These are phyloP conservation scores for Trichoderma endophyticum DNA, from an alignment of 2,329 filamentous ascomycete genomes.

Conservation along the genomic window DNA sequence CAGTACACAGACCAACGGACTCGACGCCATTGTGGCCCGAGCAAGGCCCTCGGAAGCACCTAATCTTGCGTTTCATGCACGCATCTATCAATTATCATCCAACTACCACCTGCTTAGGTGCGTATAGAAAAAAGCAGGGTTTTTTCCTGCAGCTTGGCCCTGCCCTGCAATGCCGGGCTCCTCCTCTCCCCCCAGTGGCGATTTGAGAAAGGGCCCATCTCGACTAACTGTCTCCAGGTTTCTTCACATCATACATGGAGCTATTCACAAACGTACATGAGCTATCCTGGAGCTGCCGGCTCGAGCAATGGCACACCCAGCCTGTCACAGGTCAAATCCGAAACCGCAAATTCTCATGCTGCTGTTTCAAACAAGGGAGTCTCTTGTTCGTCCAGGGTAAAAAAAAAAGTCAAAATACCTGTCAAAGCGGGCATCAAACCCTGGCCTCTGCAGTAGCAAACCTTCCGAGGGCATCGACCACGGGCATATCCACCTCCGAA, in stretches of 20 bases:
- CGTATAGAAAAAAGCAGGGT: not conserved
- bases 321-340: not conserved
- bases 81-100: conserved; percentile 10
- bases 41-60: conserved; percentile 1
- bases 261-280: conserved; percentile 8
- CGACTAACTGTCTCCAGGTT: not conserved
- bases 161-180: not conserved
- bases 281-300: not conserved
- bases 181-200: not conserved
- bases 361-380: not conserved
- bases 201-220: not conserved
- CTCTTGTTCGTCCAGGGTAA: not conserved
- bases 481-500: not conserved
- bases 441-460: not conserved
- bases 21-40: not conserved
- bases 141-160: conserved; percentile 2
- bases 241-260: conserved; percentile 11
- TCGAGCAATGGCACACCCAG: conserved; percentile 9
- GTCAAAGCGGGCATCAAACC: not conserved
- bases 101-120: not conserved
- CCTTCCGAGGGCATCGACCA: not conserved
- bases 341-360: not conserved
- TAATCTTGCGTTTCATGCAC: conserved; percentile 9
- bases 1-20: not conserved
- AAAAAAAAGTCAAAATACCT: not conserved